Evolutionary conservation across 495 filamentous ascomycete genomes (phyloP).

Genomic region (Neurospora tetrasperma): DNA sequence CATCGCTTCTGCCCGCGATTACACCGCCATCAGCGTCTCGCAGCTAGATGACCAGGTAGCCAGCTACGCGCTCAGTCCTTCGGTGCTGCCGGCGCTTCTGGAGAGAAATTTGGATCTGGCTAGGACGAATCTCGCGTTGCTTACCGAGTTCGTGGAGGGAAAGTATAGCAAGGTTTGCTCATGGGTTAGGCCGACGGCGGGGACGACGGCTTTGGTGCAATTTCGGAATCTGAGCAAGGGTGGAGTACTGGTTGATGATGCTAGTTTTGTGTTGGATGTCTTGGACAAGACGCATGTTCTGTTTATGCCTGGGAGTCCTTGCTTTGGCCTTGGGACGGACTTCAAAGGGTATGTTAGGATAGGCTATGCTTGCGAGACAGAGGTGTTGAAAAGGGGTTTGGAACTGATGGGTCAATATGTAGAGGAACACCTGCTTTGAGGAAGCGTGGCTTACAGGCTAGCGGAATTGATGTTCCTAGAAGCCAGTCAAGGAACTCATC

Average conservation of each 20-base stretch:
- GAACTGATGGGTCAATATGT: slow-evolving; percentile 53
- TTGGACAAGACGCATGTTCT: slow-evolving; percentile 65
- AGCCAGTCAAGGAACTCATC: not conserved
- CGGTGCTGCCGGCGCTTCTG: slow-evolving; percentile 57
- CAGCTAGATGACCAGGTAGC: slow-evolving; percentile 77
- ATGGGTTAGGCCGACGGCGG: slow-evolving; percentile 71
- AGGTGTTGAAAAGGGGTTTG: slow-evolving; percentile 57
- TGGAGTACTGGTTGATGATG: slow-evolving; percentile 61
- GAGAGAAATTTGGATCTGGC: slow-evolving; percentile 62
- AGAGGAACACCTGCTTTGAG: slow-evolving; percentile 16
- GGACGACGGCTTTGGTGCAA: slow-evolving; percentile 72
- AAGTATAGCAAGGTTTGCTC: slow-evolving; percentile 50
- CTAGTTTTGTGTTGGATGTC: slow-evolving; percentile 58
- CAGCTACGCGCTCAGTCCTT: slow-evolving; percentile 54
- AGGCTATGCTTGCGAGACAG: slow-evolving; percentile 66
- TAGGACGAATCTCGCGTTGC: slow-evolving; percentile 54
- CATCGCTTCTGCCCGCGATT: slow-evolving; percentile 60
- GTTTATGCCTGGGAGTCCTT: slow-evolving; percentile 63
- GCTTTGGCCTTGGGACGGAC: slow-evolving; percentile 61
- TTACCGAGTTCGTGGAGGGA: slow-evolving; percentile 55
- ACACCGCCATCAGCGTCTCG: slow-evolving; percentile 77
- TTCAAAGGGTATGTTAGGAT: slow-evolving; percentile 73
- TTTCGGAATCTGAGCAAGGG: slow-evolving; percentile 39
- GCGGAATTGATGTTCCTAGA: not conserved
- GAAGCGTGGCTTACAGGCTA: not conserved